phyloP scores from a whole-genome alignment of 768 basidiomycete species.

The Hydnomerulius pinastri region DNA sequence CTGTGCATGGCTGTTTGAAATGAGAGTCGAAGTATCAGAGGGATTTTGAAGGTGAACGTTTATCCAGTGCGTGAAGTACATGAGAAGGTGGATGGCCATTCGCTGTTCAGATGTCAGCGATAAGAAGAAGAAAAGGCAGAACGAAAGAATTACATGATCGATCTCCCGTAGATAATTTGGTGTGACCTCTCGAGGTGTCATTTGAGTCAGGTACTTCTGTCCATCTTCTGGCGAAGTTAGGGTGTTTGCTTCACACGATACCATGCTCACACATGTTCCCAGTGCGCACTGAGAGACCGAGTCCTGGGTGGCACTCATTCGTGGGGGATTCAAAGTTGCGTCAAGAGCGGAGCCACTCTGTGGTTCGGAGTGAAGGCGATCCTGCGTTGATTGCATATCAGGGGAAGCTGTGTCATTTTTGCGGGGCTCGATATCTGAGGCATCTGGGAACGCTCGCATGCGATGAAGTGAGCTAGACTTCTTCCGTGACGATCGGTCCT shows the following conservation, averaged over 20 bases:
- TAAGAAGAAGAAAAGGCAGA: not conserved
- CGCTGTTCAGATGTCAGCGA: conserved; percentile 43
- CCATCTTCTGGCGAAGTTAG: not conserved
- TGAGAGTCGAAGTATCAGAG: conserved; percentile 38
- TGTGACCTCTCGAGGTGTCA: conserved; percentile 56
- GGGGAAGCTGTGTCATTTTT: not conserved
- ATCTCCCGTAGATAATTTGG: conserved; percentile 57
- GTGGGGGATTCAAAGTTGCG: not conserved
- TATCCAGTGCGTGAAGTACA: conserved; percentile 86
- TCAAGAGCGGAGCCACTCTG: not conserved
- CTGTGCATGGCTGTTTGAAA: conserved; percentile 60
- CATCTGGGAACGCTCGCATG: conserved; percentile 42
- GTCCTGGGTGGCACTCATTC: not conserved
- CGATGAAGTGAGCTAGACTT: conserved; percentile 13
- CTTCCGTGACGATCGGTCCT: conserved; percentile 13
- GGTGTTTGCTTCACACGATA: not conserved
- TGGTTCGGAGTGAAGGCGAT: not conserved
- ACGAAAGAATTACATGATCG: conserved; percentile 57
- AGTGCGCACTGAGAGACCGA: not conserved
- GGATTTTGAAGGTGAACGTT: conserved; percentile 54
- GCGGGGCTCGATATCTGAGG: conserved; percentile 1
- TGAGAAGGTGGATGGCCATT: conserved; percentile 71
- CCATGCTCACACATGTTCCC: not conserved
- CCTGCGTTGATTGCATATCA: conserved; percentile 3
- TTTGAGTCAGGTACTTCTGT: conserved; percentile 3